Evolutionary conservation across 257 asterid species (phyloP).

Genomic region (Fraxinus pennsylvanica): DNA sequence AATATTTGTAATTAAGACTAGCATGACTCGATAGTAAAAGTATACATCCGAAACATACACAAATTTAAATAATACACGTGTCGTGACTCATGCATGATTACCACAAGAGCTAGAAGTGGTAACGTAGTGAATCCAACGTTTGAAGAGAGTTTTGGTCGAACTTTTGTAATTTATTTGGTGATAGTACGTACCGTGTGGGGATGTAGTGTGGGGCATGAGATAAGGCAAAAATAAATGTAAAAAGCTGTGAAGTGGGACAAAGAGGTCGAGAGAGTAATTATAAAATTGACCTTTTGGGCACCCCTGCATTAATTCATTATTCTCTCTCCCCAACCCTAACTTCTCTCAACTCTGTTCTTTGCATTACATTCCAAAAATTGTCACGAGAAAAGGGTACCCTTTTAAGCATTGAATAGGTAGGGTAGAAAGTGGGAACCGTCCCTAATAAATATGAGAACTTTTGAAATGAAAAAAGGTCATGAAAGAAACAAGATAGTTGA

Average conservation of each 20-base stretch:
- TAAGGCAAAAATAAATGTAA: conserved; percentile 31
- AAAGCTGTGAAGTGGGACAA: conserved; percentile 24
- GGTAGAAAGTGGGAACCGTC: conserved; percentile 25
- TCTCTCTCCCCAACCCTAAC: not conserved
- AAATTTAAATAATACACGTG: not conserved
- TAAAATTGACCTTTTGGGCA: conserved; percentile 28
- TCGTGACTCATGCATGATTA: not conserved
- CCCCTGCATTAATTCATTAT: not conserved
- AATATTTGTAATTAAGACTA: too few species aligned
- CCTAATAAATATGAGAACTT: conserved; percentile 29
- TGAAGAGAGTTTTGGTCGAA: conserved; percentile 10
- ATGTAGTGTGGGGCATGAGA: not conserved
- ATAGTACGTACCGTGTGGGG: not conserved
- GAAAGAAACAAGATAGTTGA: too few species aligned
- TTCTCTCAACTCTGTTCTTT: not conserved
- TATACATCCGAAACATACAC: too few species aligned
- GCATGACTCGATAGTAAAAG: not conserved
- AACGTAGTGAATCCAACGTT: not conserved
- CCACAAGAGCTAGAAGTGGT: not conserved
- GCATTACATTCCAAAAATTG: not conserved
- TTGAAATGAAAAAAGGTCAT: not conserved
- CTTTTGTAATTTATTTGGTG: conserved; percentile 24
- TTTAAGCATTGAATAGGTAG: conserved; percentile 7
- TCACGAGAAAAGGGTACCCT: conserved; percentile 15
- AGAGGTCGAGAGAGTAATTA: not conserved